Evolutionary conservation across 805 yeast species (phyloP).

Genomic region (Diddensiella caesifluorescens): DNA sequence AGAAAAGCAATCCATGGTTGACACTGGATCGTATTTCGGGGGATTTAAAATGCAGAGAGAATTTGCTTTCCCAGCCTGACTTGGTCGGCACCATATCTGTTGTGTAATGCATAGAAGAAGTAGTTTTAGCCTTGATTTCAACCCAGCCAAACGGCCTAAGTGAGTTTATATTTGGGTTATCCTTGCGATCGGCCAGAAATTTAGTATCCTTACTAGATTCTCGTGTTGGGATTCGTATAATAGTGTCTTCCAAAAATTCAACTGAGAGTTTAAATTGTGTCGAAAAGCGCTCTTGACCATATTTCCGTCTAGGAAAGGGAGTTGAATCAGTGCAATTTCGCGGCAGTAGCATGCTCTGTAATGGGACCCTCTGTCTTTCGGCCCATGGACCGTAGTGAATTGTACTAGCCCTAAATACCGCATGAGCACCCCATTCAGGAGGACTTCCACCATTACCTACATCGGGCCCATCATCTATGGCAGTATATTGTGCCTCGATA

Average conservation of each 20-base stretch:
- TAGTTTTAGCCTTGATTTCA: constrained; percentile 57
- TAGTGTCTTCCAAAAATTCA: constrained; percentile 57
- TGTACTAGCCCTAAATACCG: constrained; percentile 55
- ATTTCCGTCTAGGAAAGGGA: constrained; percentile 37
- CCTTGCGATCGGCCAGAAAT: constrained; percentile 31
- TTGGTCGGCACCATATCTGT: constrained; percentile 50
- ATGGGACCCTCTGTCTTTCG: constrained; percentile 67
- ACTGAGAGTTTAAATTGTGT: constrained; percentile 53
- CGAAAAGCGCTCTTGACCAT: constrained; percentile 53
- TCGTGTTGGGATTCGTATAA: constrained; percentile 73
- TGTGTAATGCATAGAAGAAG: constrained; percentile 44
- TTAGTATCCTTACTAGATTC: constrained; percentile 72
- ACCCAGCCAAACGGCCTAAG: constrained; percentile 86
- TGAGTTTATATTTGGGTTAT: constrained; percentile 32
- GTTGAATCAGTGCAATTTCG: constrained; percentile 50
- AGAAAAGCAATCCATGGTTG: constrained; percentile 75
- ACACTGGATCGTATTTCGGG: constrained; percentile 77
- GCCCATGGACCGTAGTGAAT: constrained; percentile 95
- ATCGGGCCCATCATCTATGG: constrained; percentile 43
- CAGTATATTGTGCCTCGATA: constrained; percentile 27
- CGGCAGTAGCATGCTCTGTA: constrained; percentile 69
- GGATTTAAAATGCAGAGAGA: constrained; percentile 42
- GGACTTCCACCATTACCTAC: constrained; percentile 53
- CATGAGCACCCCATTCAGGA: constrained; percentile 57
- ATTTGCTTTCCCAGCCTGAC: constrained; percentile 50